These are phyloP conservation scores for Exophiala sp. DNA, from an alignment of 2,329 filamentous ascomycete species.

Conservation along the genomic window DNA sequence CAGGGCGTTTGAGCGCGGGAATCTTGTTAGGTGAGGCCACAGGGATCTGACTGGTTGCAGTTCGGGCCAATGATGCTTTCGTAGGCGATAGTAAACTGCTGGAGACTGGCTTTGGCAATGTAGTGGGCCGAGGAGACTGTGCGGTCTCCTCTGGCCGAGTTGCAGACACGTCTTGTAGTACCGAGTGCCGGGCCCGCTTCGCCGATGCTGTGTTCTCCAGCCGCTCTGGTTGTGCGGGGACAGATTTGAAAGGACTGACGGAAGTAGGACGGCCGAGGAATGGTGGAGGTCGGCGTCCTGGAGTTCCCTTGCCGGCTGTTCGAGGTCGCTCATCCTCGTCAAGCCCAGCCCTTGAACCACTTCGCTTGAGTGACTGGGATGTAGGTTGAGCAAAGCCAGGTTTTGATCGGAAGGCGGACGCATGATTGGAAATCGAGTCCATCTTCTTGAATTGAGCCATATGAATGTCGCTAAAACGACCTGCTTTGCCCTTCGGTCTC, in stretches of 20 bases:
- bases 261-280: slow-evolving; percentile 27
- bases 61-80: slow-evolving; percentile 66
- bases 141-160: slow-evolving; percentile 41
- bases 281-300: slow-evolving; percentile 34
- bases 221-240: slow-evolving; percentile 29
- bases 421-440: slow-evolving; percentile 88
- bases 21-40: slow-evolving; percentile 47
- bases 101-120: slow-evolving; percentile 47
- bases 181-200: slow-evolving; percentile 69
- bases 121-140: slow-evolving; percentile 24
- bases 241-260: slow-evolving; percentile 32
- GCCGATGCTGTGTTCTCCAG: slow-evolving; percentile 43
- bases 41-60: slow-evolving; percentile 53
- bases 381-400: slow-evolving; percentile 42
- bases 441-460: slow-evolving; percentile 93
- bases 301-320: slow-evolving; percentile 37
- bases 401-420: slow-evolving; percentile 64
- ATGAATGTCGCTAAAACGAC: slow-evolving; percentile 80
- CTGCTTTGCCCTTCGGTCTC: slow-evolving; percentile 70
- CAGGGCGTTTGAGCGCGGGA: slow-evolving; percentile 47
- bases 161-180: slow-evolving; percentile 66
- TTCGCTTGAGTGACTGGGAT: slow-evolving; percentile 48
- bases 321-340: slow-evolving; percentile 52
- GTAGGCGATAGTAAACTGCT: slow-evolving; percentile 71
- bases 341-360: slow-evolving; percentile 61